Evolutionary conservation across 371 early-diverging fungal genomes (phyloP).

Genomic region (Mucor velutinosus): DNA sequence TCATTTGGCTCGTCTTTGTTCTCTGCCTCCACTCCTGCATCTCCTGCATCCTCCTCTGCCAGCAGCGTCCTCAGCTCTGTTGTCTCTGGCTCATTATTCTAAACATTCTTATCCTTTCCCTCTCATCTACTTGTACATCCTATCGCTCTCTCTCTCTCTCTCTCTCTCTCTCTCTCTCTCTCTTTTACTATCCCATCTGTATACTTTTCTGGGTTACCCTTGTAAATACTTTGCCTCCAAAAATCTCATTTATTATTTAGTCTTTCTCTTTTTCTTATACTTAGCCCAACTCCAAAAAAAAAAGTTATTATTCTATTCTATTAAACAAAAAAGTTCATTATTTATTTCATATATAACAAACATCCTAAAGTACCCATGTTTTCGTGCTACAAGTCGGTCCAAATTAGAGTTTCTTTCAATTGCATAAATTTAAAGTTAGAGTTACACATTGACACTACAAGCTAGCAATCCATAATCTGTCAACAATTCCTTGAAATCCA

Average conservation of each 20-base stretch:
- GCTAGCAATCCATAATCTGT: background rate
- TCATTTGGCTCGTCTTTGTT: constrained; percentile 37
- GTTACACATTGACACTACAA: background rate
- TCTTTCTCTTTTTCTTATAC: background rate
- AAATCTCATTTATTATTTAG: background rate
- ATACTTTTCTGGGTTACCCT: constrained; percentile 1
- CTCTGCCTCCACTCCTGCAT: constrained; percentile 1
- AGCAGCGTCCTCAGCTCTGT: constrained; percentile 1
- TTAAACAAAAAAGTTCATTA: background rate
- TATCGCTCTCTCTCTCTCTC: background rate
- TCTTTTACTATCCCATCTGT: background rate
- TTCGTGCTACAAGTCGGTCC: background rate
- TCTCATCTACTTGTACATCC: background rate
- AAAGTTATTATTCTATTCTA: background rate
- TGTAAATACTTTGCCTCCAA: background rate
- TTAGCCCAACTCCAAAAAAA: background rate
- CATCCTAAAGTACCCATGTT: background rate
- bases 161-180: background rate
- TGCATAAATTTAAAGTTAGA: background rate
- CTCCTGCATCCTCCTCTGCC: background rate
- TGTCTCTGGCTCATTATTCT: background rate
- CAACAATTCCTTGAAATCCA: constrained; percentile 4
- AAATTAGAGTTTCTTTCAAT: background rate
- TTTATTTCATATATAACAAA: background rate
- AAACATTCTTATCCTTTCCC: background rate